Evolutionary conservation across 345 rosid genomes (phyloP), one percentile per base, ranked within the genome.

Genomic region (Arabis alpina): DNA sequence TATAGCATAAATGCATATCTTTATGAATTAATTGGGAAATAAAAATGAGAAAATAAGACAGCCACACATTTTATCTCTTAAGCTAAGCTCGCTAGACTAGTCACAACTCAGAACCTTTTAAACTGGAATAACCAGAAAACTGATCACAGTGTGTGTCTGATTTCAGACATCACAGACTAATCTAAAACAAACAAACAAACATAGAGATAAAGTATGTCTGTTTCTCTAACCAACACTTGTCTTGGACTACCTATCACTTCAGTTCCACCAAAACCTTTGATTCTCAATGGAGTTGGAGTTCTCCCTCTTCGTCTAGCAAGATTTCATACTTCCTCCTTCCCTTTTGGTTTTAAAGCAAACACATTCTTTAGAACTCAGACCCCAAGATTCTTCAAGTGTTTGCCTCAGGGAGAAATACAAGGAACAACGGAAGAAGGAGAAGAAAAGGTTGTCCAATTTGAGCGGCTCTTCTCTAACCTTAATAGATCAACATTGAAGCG

Each of bases 391-490:
- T 61, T 79, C 56, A 84, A 63, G 47, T 88, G 83, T 77, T 80
- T 64, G 12, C 81, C 86, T 57, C 83, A 45, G 32, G 68, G 65
- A 68, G 71, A 68, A 63, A 56, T 54, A 62, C 70, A 55, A 41
- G 60, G 24, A 54, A 68, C 70, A 28, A 68, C 40, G 4, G 40
- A 75, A 48, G 51, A 68, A 60, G 73, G 54, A n/a, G 63, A 66
- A 66, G 60, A 40, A 47, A 30, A 48, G 52, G 40, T 72, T 40
- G 77, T 80, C 44, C 78, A 80, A 41, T 70, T 82, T 57, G 89
- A 93, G 82, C 83, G 97, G 82, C 88, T 88, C 23, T 93, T 93
- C 75, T 93, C 98, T 25, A 93, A 93, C 72, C 86, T 93, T 63
- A 88, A 93, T 65, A 85, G 50, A 71, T 87, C 84, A 70, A 86